Percentiles rank a stretch among this genome's conserved stretches.
Evolutionary conservation across 2,329 filamentous ascomycete species (phyloP).

Genomic region (Paradendryphiella salina): DNA sequence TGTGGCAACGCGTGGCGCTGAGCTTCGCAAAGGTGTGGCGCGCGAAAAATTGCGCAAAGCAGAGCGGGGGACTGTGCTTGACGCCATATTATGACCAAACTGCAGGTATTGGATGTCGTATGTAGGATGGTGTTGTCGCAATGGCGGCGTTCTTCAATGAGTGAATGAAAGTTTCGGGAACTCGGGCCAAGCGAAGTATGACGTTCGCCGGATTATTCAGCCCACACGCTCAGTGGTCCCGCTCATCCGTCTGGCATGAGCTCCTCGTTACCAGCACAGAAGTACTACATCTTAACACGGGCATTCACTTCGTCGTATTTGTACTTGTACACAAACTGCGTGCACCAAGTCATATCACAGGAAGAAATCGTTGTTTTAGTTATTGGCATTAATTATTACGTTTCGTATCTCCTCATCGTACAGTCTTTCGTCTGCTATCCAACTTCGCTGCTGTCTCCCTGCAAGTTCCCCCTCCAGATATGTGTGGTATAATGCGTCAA

Average conservation of each 20-base stretch:
- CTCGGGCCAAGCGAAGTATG: constrained; percentile 23
- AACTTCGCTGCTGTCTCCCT: neutral
- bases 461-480: neutral
- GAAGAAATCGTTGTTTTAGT: neutral
- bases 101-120: neutral
- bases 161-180: constrained; percentile 16
- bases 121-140: constrained; percentile 8
- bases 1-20: constrained; percentile 33
- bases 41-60: constrained; percentile 37
- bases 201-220: constrained; percentile 24
- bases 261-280: neutral
- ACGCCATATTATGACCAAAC: constrained; percentile 28
- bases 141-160: constrained; percentile 16
- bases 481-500: constrained; percentile 33
- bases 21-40: constrained; percentile 26
- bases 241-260: neutral
- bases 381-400: constrained; percentile 21
- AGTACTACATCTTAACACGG: too few species aligned
- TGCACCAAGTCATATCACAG: neutral
- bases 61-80: constrained; percentile 31
- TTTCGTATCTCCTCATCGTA: constrained; percentile 11
- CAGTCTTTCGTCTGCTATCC: constrained; percentile 4
- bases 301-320: too few species aligned
- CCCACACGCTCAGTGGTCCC: constrained; percentile 8
- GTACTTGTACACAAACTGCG: too few species aligned